phyloP scores from a whole-genome alignment of 2,329 filamentous ascomycete genomes.

The Alternaria ethzedia region DNA sequence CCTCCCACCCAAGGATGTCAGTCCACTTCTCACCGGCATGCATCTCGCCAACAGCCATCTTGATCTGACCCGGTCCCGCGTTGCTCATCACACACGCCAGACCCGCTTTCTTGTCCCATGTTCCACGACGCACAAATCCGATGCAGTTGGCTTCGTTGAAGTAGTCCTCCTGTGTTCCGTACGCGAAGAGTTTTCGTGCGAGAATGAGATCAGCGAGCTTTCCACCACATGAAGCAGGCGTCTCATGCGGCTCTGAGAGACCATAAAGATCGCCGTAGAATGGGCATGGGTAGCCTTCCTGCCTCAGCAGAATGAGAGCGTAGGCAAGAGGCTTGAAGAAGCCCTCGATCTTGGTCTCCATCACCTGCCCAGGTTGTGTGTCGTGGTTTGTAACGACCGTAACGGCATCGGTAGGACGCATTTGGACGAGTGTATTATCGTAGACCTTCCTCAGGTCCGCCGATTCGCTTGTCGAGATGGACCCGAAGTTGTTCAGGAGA shows the following conservation, averaged over 20 bases:
- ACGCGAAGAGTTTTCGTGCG: conserved; percentile 70
- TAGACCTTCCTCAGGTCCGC: conserved; percentile 71
- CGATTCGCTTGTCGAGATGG: conserved; percentile 61
- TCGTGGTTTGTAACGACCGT: conserved; percentile 78
- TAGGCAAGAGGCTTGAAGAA: conserved; percentile 78
- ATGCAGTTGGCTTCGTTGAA: conserved; percentile 67
- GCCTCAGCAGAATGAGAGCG: conserved; percentile 71
- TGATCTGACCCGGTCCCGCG: conserved; percentile 52
- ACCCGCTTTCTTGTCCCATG: conserved; percentile 57
- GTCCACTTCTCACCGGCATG: conserved; percentile 69
- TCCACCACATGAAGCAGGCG: conserved; percentile 59
- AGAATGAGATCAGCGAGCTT: conserved; percentile 66
- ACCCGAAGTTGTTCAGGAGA: conserved; percentile 71
- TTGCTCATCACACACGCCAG: conserved; percentile 60
- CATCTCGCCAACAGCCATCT: conserved; percentile 66
- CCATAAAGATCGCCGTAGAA: conserved; percentile 77
- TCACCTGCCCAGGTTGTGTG: conserved; percentile 68
- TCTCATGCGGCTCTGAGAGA: conserved; percentile 61
- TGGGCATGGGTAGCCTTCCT: conserved; percentile 68
- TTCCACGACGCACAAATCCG: conserved; percentile 65
- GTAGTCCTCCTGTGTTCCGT: conserved; percentile 70
- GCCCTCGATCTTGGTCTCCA: conserved; percentile 66
- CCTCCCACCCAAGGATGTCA: conserved; percentile 64
- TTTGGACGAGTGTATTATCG: conserved; percentile 63
- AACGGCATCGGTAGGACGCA: conserved; percentile 63